These are phyloP conservation scores for Aspergillus intermedius DNA, from an alignment of 2,329 filamentous ascomycete genomes.

Conservation along the genomic window DNA sequence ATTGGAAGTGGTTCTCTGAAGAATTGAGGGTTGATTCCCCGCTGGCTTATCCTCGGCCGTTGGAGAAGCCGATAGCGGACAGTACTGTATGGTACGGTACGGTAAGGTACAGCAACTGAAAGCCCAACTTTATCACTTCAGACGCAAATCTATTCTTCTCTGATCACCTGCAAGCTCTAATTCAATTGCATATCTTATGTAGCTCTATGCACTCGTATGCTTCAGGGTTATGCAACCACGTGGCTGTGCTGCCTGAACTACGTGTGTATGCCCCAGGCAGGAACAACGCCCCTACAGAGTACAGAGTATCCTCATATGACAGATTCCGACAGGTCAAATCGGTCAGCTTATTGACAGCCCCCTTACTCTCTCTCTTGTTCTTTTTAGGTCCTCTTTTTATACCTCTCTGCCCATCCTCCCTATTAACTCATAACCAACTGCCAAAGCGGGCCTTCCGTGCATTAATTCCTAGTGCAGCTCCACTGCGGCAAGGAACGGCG, in stretches of 20 bases:
- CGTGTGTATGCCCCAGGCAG: neutral
- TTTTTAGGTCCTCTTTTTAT: neutral
- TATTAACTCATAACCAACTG: slow-evolving; percentile 5
- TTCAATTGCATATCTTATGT: neutral
- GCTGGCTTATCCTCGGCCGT: no score
- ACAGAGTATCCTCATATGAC: no score
- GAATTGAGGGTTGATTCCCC: neutral
- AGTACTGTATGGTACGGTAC: neutral
- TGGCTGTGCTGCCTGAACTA: neutral
- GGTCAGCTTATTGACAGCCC: no score
- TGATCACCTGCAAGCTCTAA: neutral
- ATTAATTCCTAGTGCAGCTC: slow-evolving; percentile 20
- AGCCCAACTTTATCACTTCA: neutral
- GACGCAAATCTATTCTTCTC: neutral
- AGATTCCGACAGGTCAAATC: no score
- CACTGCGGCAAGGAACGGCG: slow-evolving; percentile 21
- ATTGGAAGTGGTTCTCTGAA: neutral
- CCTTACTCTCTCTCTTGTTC: neutral
- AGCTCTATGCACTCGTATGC: neutral
- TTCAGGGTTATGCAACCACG: neutral
- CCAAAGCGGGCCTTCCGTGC: slow-evolving; percentile 20
- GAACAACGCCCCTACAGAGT: no score
- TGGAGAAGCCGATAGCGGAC: neutral
- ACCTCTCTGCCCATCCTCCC: slow-evolving; percentile 8
- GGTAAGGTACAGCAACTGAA: neutral